These are phyloP conservation scores for Cystoisospora suis DNA, from an alignment of 169 alveolate species.

Conservation along the genomic window DNA sequence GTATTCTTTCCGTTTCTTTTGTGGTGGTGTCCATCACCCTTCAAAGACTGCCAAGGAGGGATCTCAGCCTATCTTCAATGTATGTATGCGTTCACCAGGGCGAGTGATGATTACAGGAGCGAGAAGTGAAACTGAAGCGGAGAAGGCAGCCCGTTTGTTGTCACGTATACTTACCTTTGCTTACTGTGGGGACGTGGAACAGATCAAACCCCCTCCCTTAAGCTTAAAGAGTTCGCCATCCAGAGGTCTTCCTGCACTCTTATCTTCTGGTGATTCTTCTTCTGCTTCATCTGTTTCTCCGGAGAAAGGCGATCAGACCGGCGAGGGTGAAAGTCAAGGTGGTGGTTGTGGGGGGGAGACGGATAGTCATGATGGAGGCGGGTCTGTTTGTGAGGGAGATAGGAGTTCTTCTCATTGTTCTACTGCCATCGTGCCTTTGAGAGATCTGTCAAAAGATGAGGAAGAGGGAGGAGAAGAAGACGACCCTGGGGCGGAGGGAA, in stretches of 20 bases:
- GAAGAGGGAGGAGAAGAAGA: neutral
- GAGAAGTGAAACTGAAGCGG: constrained; percentile 52
- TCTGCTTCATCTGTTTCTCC: neutral
- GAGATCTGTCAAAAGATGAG: neutral
- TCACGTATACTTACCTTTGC: constrained; percentile 41
- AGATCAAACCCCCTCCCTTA: too few relatives aligned
- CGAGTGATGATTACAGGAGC: constrained; percentile 63
- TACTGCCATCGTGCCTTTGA: too few relatives aligned
- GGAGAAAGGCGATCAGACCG: too few relatives aligned
- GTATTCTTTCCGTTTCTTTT: too few relatives aligned
- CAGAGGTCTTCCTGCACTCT: neutral
- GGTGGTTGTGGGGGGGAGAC: too few relatives aligned
- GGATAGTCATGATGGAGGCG: too few relatives aligned
- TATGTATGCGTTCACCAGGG: too few relatives aligned
- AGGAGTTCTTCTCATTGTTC: too few relatives aligned
- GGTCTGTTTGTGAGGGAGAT: too few relatives aligned
- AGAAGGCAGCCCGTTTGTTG: constrained; percentile 58
- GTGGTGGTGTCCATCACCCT: neutral
- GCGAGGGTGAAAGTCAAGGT: too few relatives aligned
- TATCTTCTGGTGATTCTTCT: neutral
- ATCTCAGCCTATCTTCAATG: too few relatives aligned
- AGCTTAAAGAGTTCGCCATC: neutral
- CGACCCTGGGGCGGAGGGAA: neutral
- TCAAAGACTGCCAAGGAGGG: neutral
- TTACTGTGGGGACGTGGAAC: neutral